Percentiles rank a stretch among this genome's conserved stretches.
Evolutionary conservation across 2,329 filamentous ascomycete genomes (phyloP).

Genomic region (Aureobasidium leucospermi): DNA sequence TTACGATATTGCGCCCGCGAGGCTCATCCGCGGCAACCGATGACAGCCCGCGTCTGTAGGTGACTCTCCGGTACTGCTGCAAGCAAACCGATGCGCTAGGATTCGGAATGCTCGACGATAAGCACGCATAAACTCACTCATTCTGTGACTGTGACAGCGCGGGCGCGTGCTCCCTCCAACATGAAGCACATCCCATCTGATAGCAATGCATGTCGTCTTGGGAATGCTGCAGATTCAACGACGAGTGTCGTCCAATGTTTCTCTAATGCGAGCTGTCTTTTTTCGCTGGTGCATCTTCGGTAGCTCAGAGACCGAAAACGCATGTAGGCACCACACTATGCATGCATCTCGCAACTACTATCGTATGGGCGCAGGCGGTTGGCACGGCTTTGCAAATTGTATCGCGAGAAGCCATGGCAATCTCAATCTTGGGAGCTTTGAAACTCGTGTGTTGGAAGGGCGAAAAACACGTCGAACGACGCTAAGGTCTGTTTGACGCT

Average conservation of each 20-base stretch:
- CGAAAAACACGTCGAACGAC: background rate
- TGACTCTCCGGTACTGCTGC: background rate
- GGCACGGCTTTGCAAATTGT: slow-evolving; percentile 10
- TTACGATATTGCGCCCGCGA: background rate
- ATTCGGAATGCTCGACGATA: background rate
- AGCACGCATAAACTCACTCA: slow-evolving; percentile 2
- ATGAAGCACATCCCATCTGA: slow-evolving; percentile 2
- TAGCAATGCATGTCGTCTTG: background rate
- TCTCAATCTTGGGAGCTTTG: slow-evolving; percentile 5
- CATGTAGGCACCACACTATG: background rate
- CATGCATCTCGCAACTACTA: slow-evolving; percentile 7
- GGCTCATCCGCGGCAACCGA: slow-evolving; percentile 3
- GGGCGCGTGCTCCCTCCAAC: background rate
- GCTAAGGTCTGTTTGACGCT: background rate
- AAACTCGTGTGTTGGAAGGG: slow-evolving; percentile 4
- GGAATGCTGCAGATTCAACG: slow-evolving; percentile 6
- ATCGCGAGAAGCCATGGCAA: slow-evolving; percentile 4
- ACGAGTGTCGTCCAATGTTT: background rate
- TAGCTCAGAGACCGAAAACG: background rate
- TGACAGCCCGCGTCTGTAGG: background rate
- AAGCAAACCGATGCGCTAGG: background rate
- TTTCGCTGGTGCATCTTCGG: background rate
- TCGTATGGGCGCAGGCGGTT: slow-evolving; percentile 9
- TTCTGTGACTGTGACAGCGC: slow-evolving; percentile 5
- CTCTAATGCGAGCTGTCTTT: background rate